Evolutionary conservation across 331 rosid genomes (phyloP).

Genomic region (Pyrus hybrid): DNA sequence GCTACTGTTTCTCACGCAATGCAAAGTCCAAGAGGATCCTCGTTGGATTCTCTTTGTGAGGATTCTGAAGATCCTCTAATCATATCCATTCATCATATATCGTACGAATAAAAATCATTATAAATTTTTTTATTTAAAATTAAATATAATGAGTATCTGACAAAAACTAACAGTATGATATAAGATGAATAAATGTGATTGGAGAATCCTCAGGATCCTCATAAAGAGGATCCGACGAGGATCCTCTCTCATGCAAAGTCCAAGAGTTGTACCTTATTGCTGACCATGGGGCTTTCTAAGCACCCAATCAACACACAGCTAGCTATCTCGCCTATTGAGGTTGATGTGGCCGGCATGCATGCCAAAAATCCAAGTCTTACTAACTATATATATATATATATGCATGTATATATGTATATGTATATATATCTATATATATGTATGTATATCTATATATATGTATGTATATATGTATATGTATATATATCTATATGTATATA

Average conservation of each 20-base stretch:
- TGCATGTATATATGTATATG: too few relatives aligned
- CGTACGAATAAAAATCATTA: accelerated
- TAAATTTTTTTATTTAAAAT: too few relatives aligned
- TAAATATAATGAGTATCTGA: too few relatives aligned
- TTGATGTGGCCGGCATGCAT: constrained; percentile 2
- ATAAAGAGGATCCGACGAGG: too few relatives aligned
- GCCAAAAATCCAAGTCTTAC: neutral
- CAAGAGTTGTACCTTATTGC: neutral
- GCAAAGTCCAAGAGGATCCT: neutral
- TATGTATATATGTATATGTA: too few relatives aligned
- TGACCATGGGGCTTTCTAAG: neutral
- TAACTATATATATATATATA: neutral
- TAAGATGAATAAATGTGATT: too few relatives aligned
- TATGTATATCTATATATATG: too few relatives aligned
- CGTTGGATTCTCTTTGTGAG: too few relatives aligned
- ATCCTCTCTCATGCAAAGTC: neutral
- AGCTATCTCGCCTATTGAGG: constrained; percentile 5
- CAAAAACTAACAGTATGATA: accelerated
- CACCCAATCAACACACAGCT: constrained; percentile 15
- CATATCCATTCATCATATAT: too few relatives aligned
- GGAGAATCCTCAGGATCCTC: too few relatives aligned
- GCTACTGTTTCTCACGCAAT: neutral
- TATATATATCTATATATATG: too few relatives aligned
- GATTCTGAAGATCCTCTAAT: accelerated
- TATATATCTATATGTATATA: neutral